phyloP scores from a whole-genome alignment of 345 rosid genomes.

The Lepidium didymum region DNA sequence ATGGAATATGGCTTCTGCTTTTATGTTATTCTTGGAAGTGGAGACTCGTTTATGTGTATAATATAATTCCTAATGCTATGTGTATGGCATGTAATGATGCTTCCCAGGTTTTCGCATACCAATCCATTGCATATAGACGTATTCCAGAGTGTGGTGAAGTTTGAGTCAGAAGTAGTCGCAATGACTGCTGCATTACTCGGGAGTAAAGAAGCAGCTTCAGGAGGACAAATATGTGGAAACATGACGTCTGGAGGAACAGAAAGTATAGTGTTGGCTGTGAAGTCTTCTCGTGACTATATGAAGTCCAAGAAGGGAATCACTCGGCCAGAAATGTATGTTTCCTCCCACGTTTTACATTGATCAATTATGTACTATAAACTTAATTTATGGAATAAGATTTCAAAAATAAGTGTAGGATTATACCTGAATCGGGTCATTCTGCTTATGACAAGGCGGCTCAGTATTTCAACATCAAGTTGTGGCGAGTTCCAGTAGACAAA shows the following conservation, averaged over 20 bases:
- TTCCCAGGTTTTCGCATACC: slow-evolving; percentile 89
- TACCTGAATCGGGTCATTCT: slow-evolving; percentile 92
- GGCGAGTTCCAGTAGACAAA: slow-evolving; percentile 83
- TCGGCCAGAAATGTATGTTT: slow-evolving; percentile 75
- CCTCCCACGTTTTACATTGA: neutral
- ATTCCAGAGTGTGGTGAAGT: slow-evolving; percentile 74
- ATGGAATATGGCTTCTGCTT: neutral
- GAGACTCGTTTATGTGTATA: neutral
- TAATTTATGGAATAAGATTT: slow-evolving; percentile 10
- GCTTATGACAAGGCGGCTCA: slow-evolving; percentile 98
- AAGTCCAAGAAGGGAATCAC: slow-evolving; percentile 74
- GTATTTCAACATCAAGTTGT: slow-evolving; percentile 85
- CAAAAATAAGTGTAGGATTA: slow-evolving; percentile 53
- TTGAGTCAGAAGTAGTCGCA: slow-evolving; percentile 95
- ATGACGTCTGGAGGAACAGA: slow-evolving; percentile 99
- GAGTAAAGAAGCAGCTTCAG: slow-evolving; percentile 60
- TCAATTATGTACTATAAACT: neutral
- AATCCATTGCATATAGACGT: slow-evolving; percentile 89
- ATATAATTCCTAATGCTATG: neutral
- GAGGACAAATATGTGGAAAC: slow-evolving; percentile 89
- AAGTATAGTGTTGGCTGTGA: slow-evolving; percentile 86
- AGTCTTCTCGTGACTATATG: slow-evolving; percentile 95
- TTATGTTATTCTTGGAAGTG: neutral
- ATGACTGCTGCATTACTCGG: slow-evolving; percentile 92
- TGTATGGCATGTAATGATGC: slow-evolving; percentile 8